Conservation (phyloP, 2,329 filamentous ascomycete genomes). For the Lecanicillium sp. region DNA sequence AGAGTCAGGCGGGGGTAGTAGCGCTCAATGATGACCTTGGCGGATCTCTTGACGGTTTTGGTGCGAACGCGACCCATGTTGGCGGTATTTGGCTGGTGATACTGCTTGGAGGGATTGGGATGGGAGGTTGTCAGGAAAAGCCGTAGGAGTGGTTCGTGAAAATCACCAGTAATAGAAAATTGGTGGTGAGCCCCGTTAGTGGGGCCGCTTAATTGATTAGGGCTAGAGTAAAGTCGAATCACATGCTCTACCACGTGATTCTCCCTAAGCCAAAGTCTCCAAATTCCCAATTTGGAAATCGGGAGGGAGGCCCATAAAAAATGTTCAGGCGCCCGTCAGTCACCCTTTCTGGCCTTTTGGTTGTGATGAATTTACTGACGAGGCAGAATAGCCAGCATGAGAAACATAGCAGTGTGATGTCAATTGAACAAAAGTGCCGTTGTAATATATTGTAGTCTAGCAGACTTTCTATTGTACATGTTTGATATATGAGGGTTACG, state of each 20-base stretch:
- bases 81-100: slow-evolving; percentile 38
- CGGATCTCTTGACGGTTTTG: slow-evolving; percentile 67
- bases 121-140: slow-evolving; percentile 7
- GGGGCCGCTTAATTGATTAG: slow-evolving; percentile 19
- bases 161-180: slow-evolving; percentile 16
- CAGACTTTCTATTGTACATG: slow-evolving; percentile 16
- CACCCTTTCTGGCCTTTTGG: too few relatives aligned
- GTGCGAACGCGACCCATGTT: slow-evolving; percentile 65
- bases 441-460: too few relatives aligned
- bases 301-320: too few relatives aligned
- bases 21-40: slow-evolving; percentile 99
- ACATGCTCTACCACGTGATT: slow-evolving; percentile 19
- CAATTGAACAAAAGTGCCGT: background rate
- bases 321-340: too few relatives aligned
- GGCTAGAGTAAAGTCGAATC: too few relatives aligned
- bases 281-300: too few relatives aligned
- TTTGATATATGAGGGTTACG: slow-evolving; percentile 18
- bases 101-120: slow-evolving; percentile 10
- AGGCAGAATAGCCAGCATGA: too few relatives aligned
- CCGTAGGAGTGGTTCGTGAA: slow-evolving; percentile 19
- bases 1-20: slow-evolving; percentile 97
- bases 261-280: background rate
- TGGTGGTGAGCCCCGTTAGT: slow-evolving; percentile 17
- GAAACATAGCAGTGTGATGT: too few relatives aligned
- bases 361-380: too few relatives aligned